phyloP scores from a whole-genome alignment of 129 eudicot species.

The Ambrosia trifida region DNA sequence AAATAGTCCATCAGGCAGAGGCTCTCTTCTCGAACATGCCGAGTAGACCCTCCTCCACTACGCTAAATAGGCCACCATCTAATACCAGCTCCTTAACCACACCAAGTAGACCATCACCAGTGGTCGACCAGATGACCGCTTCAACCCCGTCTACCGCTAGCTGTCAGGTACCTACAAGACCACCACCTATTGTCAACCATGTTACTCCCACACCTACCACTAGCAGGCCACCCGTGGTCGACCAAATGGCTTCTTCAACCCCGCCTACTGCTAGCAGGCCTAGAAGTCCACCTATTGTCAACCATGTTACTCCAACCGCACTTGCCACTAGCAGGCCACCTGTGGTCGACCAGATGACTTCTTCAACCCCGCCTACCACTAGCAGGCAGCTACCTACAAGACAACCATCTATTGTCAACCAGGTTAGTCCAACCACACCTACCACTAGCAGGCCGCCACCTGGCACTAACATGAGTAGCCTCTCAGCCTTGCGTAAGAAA shows the following conservation, averaged over 20 bases:
- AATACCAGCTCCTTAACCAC: not conserved
- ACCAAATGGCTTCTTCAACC: not conserved
- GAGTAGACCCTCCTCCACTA: no score
- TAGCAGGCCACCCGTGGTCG: conserved; percentile 6
- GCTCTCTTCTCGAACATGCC: conserved; percentile 54
- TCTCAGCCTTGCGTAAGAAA: conserved; percentile 12
- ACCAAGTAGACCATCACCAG: conserved; percentile 19
- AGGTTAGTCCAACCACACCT: conserved; percentile 8
- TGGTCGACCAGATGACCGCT: not conserved
- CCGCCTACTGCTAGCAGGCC: not conserved
- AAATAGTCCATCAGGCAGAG: conserved; percentile 49
- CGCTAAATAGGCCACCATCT: conserved; percentile 8
- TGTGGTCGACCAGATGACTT: not conserved
- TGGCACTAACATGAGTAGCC: conserved; percentile 4
- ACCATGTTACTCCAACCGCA: not conserved
- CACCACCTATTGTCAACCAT: not conserved
- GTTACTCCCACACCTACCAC: conserved; percentile 5
- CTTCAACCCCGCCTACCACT: conserved; percentile 8
- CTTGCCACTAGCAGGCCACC: conserved; percentile 19
- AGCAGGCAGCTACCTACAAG: conserved; percentile 3
- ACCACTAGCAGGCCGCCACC: conserved; percentile 15
- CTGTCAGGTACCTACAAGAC: not conserved
- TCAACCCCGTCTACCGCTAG: not conserved
- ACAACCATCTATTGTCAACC: not conserved
- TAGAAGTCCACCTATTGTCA: not conserved